Conservation (phyloP, 495 filamentous ascomycete genomes). For the Hyaloscypha bicolor region DNA sequence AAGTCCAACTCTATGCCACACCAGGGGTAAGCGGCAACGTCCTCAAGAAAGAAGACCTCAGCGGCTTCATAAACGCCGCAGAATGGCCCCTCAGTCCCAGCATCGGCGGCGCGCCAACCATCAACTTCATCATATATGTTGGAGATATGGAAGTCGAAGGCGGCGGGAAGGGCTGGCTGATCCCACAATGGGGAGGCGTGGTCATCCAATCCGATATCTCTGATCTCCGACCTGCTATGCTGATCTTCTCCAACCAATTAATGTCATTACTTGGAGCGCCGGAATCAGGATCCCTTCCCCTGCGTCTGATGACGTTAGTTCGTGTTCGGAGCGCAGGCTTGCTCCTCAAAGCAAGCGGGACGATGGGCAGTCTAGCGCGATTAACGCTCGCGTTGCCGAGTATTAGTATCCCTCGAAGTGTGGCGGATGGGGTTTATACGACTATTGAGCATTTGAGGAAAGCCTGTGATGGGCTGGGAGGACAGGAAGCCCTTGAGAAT, state of each 20-base stretch:
- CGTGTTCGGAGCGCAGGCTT: constrained; percentile 85
- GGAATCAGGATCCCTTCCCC: constrained; percentile 73
- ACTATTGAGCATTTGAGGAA: constrained; percentile 75
- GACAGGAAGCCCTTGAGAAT: constrained; percentile 63
- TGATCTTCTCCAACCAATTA: constrained; percentile 91
- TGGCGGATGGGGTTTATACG: constrained; percentile 80
- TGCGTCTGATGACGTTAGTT: constrained; percentile 81
- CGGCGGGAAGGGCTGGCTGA: constrained; percentile 83
- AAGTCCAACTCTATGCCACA: constrained; percentile 89
- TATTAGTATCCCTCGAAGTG: constrained; percentile 85
- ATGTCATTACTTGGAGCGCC: constrained; percentile 88
- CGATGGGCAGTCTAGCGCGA: constrained; percentile 87
- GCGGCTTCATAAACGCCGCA: constrained; percentile 93
- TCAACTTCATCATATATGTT: constrained; percentile 94
- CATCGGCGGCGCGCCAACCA: constrained; percentile 87
- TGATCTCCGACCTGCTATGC: constrained; percentile 73
- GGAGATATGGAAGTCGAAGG: constrained; percentile 66
- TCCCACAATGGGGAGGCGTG: constrained; percentile 97
- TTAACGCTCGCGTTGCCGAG: constrained; percentile 82
- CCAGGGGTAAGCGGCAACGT: constrained; percentile 71
- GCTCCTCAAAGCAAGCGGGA: constrained; percentile 87
- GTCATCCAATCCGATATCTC: constrained; percentile 39
- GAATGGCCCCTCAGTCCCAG: constrained; percentile 97
- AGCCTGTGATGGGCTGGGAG: constrained; percentile 73
- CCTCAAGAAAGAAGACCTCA: constrained; percentile 82